Conservation (phyloP, 768 basidiomycete species). For the Kwoniella newhampshirensis region DNA sequence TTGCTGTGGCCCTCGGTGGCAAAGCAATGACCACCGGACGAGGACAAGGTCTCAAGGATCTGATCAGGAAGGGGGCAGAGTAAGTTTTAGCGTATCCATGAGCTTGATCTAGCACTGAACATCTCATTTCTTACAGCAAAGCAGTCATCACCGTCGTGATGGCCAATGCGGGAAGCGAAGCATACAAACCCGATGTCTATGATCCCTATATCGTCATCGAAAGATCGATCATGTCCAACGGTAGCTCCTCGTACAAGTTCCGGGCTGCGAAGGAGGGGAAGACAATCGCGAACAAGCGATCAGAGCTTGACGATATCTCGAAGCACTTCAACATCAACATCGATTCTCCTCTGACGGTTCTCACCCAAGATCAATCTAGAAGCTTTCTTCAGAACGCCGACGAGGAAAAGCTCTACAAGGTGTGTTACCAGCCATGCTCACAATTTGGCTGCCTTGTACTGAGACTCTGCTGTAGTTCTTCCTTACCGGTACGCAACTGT, state of each 20-base stretch:
- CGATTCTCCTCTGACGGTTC: conserved; percentile 76
- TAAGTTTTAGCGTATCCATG: conserved; percentile 53
- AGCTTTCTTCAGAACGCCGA: conserved; percentile 83
- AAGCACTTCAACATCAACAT: conserved; percentile 92
- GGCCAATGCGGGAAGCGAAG: conserved; percentile 88
- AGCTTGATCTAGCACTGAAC: not conserved
- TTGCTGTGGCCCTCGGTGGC: conserved; percentile 89
- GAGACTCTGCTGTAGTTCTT: conserved; percentile 67
- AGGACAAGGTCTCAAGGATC: conserved; percentile 76
- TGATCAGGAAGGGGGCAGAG: conserved; percentile 80
- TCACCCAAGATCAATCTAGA: conserved; percentile 63
- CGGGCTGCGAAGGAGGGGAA: conserved; percentile 64
- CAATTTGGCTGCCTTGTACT: not conserved
- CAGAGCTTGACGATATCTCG: conserved; percentile 82
- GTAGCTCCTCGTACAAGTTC: conserved; percentile 77
- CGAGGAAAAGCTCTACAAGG: conserved; percentile 84
- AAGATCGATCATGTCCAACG: conserved; percentile 74
- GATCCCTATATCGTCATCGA: conserved; percentile 81
- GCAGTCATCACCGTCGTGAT: conserved; percentile 76
- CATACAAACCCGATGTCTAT: conserved; percentile 79
- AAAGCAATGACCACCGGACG: conserved; percentile 90
- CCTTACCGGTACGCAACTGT: conserved; percentile 86
- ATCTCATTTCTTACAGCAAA: conserved; percentile 55
- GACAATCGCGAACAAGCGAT: conserved; percentile 70
- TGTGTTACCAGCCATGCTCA: too few relatives aligned